These are phyloP conservation scores for Mrakia hoshinonis DNA, from an alignment of 768 basidiomycete genomes.

Conservation along the genomic window DNA sequence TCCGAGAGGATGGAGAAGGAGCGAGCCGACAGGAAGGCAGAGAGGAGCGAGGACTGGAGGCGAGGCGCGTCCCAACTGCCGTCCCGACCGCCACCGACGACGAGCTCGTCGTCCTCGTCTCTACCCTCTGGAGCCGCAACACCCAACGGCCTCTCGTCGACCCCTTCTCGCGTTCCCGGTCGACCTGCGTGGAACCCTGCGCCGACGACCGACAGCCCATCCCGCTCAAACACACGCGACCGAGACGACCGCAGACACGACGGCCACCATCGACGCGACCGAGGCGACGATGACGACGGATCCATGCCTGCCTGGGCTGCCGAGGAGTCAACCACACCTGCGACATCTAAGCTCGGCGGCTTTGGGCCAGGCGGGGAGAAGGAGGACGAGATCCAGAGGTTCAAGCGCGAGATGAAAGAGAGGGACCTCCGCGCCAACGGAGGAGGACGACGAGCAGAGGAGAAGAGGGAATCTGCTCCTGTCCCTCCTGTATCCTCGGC, in stretches of 20 bases:
- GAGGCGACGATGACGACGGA: slow-evolving; percentile 23
- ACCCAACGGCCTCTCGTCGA: not conserved
- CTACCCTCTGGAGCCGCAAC: not conserved
- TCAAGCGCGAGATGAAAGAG: slow-evolving; percentile 29
- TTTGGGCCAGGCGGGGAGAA: slow-evolving; percentile 7
- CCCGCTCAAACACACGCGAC: slow-evolving; percentile 1
- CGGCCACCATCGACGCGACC: not conserved
- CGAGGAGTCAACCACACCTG: not conserved
- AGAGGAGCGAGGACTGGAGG: slow-evolving; percentile 15
- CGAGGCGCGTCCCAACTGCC: slow-evolving; percentile 21
- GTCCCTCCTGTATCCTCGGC: not conserved
- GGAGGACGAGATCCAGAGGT: slow-evolving; percentile 26
- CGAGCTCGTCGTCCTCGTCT: not conserved
- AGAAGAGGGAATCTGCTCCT: not conserved
- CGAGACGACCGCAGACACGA: slow-evolving; percentile 2
- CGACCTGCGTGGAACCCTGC: slow-evolving; percentile 28
- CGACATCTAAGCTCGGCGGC: not conserved
- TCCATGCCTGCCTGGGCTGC: slow-evolving; percentile 6
- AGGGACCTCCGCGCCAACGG: slow-evolving; percentile 11
- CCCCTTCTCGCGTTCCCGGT: slow-evolving; percentile 14
- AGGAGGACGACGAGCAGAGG: not conserved
- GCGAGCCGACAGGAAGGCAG: slow-evolving; percentile 17
- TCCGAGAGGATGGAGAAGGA: not conserved
- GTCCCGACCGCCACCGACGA: slow-evolving; percentile 3
- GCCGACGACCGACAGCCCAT: not conserved